phyloP scores from a whole-genome alignment of 441 rosid genomes.

The Populus tomentosa region DNA sequence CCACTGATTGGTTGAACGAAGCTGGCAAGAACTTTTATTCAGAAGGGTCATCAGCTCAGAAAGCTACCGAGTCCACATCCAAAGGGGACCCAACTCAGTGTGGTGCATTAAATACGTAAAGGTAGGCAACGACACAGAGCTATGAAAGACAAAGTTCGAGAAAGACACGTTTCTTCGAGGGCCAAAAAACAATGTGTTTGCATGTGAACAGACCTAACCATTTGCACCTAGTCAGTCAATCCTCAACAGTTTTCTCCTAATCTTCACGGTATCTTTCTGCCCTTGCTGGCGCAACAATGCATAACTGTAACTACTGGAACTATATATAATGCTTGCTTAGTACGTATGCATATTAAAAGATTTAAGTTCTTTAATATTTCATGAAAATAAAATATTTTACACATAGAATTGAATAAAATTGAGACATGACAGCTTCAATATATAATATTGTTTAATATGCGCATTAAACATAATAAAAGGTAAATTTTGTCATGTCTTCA shows the following conservation, averaged over 20 bases:
- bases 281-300: not conserved
- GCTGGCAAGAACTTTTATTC: not conserved
- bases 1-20: too few species aligned
- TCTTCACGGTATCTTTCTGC: not conserved
- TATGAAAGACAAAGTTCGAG: conserved; percentile 24
- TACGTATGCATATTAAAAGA: too few species aligned
- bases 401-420: too few species aligned
- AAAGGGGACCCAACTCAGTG: conserved; percentile 18
- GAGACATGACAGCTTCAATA: too few species aligned
- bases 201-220: conserved; percentile 49
- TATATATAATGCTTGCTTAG: too few species aligned
- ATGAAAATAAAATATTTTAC: too few species aligned
- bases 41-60: not conserved
- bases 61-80: not conserved
- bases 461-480: too few species aligned
- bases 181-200: not conserved
- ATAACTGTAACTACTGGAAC: too few species aligned
- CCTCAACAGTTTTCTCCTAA: not conserved
- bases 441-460: too few species aligned
- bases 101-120: conserved; percentile 34
- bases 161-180: conserved; percentile 8
- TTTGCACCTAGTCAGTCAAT: conserved; percentile 15
- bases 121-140: not conserved
- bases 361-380: too few species aligned
- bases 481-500: too few species aligned